Percentiles rank a stretch among this genome's conserved stretches.
These are phyloP conservation scores for Arthrobotrys sinensis DNA, from an alignment of 2,329 filamentous ascomycete genomes.

Conservation along the genomic window DNA sequence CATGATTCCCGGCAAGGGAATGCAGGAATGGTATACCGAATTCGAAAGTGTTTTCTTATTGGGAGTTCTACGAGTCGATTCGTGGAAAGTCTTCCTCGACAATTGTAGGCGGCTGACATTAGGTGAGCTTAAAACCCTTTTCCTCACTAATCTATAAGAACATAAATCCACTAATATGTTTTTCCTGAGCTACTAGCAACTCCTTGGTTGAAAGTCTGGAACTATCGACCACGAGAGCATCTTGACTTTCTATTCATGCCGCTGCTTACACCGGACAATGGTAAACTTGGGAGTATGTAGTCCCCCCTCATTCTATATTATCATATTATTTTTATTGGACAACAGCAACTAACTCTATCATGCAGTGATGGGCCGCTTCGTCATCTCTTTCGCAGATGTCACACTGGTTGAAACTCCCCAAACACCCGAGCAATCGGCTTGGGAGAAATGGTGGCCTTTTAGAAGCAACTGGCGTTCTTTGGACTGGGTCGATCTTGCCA, in stretches of 20 bases:
- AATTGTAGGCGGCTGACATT: conserved; percentile 39
- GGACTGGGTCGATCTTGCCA: conserved; percentile 52
- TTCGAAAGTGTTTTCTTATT: conserved; percentile 52
- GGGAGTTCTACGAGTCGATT: conserved; percentile 43
- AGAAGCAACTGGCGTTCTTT: neutral
- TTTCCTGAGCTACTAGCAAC: conserved; percentile 17
- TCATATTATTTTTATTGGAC: neutral
- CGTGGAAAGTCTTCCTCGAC: conserved; percentile 56
- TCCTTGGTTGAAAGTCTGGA: conserved; percentile 58
- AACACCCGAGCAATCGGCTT: conserved; percentile 9
- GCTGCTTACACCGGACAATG: conserved; percentile 29
- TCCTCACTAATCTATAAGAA: no score
- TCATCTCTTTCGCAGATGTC: conserved; percentile 54
- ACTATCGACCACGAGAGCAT: conserved; percentile 53
- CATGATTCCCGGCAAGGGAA: conserved; percentile 24
- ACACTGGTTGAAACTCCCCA: conserved; percentile 50
- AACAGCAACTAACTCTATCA: neutral
- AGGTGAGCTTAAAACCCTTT: conserved; percentile 6
- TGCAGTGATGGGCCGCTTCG: conserved; percentile 55
- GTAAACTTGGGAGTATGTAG: conserved; percentile 43
- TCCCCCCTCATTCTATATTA: neutral
- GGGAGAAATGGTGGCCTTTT: conserved; percentile 49
- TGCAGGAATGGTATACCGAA: conserved; percentile 51
- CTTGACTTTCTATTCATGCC: conserved; percentile 58
- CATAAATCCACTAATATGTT: neutral